Evolutionary conservation across 257 asterid genomes (phyloP).

Genomic region (Rhazya stricta): DNA sequence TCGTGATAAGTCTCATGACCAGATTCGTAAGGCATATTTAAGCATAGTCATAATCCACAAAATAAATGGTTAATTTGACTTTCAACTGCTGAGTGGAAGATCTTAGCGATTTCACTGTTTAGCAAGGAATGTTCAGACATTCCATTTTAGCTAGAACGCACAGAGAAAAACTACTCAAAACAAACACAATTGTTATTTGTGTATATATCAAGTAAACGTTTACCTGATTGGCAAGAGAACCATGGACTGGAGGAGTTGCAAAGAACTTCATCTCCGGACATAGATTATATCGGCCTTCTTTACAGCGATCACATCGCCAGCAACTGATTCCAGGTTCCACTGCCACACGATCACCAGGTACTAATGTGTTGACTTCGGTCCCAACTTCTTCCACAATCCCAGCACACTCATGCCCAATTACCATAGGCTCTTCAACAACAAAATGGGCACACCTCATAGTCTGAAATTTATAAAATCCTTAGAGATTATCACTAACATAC

Average conservation of each 20-base stretch:
- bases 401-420: slow-evolving; percentile 45
- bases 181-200: neutral
- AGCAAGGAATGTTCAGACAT: neutral
- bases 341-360: slow-evolving; percentile 34
- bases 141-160: neutral
- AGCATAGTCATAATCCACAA: neutral
- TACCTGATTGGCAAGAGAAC: slow-evolving; percentile 44
- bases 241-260: slow-evolving; percentile 42
- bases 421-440: slow-evolving; percentile 35
- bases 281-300: slow-evolving; percentile 30
- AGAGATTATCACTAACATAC: neutral
- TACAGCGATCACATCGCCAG: slow-evolving; percentile 30
- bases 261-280: slow-evolving; percentile 30
- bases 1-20: neutral
- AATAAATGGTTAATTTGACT: neutral
- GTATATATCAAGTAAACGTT: neutral
- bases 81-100: neutral
- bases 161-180: neutral
- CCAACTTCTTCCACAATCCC: slow-evolving; percentile 36
- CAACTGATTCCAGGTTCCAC: slow-evolving; percentile 38
- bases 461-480: slow-evolving; percentile 7
- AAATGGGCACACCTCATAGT: slow-evolving; percentile 28
- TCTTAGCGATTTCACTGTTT: neutral
- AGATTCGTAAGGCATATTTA: neutral
- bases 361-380: slow-evolving; percentile 24